These are phyloP conservation scores for Alternaria hordeiaustralica DNA, from an alignment of 2,329 filamentous ascomycete species.

Conservation along the genomic window DNA sequence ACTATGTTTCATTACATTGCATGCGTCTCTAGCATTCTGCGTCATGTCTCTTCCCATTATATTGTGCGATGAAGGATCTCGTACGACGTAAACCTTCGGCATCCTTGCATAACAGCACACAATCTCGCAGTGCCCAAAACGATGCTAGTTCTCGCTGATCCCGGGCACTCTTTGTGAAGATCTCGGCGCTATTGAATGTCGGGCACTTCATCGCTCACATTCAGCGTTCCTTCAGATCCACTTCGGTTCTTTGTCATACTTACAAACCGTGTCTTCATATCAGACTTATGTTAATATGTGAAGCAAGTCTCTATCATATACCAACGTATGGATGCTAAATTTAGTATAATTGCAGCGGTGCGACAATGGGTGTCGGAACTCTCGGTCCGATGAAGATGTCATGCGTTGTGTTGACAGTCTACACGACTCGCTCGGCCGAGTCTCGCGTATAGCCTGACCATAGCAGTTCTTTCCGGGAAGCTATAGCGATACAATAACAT, in stretches of 20 bases:
- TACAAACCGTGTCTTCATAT: background rate
- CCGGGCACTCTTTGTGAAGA: background rate
- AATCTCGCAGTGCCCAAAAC: background rate
- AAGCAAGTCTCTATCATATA: background rate
- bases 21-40: background rate
- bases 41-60: background rate
- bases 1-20: background rate
- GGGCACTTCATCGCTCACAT: background rate
- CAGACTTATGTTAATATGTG: background rate
- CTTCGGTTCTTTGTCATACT: background rate
- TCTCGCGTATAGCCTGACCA: background rate
- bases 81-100: background rate
- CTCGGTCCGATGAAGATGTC: background rate
- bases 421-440: background rate
- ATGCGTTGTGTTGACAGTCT: background rate
- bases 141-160: background rate
- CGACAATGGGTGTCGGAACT: background rate
- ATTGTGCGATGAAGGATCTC: background rate
- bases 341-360: background rate
- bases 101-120: background rate
- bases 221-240: background rate
- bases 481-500: background rate
- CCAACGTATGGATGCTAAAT: background rate
- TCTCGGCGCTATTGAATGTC: background rate
- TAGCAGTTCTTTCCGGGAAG: background rate